Evolutionary conservation across 768 basidiomycete genomes (phyloP).

Genomic region (Phanerochaete sordida): DNA sequence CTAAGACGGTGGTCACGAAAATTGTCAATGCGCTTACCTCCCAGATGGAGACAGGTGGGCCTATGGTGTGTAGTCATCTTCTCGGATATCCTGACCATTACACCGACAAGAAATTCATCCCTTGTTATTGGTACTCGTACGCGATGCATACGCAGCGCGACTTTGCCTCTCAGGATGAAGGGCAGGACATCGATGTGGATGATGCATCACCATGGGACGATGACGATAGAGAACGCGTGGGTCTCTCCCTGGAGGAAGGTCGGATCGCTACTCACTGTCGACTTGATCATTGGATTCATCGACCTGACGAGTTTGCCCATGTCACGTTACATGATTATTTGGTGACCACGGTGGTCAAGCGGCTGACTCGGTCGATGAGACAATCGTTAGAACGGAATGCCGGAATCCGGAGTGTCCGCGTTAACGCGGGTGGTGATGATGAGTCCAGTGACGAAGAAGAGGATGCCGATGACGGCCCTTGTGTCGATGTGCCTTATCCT

Average conservation of each 20-base stretch:
- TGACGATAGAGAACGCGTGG: no score
- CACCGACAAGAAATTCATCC: background rate
- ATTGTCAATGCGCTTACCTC: constrained; percentile 17
- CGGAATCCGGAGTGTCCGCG: no score
- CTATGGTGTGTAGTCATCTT: background rate
- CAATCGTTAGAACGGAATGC: no score
- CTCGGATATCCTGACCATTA: background rate
- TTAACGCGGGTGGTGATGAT: no score
- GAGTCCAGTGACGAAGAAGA: background rate
- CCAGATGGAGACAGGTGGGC: background rate
- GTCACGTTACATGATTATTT: no score
- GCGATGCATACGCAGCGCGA: background rate
- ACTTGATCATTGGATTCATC: no score
- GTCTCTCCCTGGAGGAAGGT: no score
- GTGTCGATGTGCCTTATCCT: background rate
- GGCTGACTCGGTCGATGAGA: no score
- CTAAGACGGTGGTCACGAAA: constrained; percentile 29
- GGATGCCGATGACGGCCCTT: background rate
- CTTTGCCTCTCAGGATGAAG: no score
- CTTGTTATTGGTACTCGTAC: background rate
- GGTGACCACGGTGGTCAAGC: no score
- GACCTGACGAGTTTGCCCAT: no score
- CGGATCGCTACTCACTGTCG: no score
- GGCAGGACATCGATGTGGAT: background rate
- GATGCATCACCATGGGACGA: background rate